phyloP scores from a whole-genome alignment of 2,329 filamentous ascomycete genomes.

The Thielaviopsis euricoi region DNA sequence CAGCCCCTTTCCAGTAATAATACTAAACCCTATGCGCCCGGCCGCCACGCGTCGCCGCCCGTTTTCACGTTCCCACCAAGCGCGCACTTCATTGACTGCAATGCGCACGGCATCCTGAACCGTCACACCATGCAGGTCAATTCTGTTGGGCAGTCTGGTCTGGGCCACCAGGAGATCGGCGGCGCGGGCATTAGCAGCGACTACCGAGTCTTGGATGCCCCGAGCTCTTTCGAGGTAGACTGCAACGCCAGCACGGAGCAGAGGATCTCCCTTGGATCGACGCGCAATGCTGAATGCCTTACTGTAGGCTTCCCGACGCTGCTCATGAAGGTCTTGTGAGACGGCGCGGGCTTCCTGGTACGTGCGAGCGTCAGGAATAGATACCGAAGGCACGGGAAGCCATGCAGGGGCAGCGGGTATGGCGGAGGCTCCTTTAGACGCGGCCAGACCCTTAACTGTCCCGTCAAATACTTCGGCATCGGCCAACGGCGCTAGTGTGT shows the following conservation, averaged over 20 bases:
- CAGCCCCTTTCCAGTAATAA: slow-evolving; percentile 66
- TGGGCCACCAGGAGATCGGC: slow-evolving; percentile 53
- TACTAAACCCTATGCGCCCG: slow-evolving; percentile 45
- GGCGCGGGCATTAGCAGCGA: slow-evolving; percentile 20
- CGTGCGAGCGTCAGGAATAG: neutral
- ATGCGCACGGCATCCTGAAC: slow-evolving; percentile 73
- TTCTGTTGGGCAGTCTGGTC: slow-evolving; percentile 29
- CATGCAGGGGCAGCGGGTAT: neutral
- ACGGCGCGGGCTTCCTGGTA: neutral
- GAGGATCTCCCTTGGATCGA: slow-evolving; percentile 46
- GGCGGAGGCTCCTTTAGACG: neutral
- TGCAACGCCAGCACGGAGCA: slow-evolving; percentile 59
- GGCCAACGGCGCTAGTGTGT: slow-evolving; percentile 22
- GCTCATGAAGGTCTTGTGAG: neutral
- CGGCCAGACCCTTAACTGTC: neutral
- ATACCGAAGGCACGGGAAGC: neutral
- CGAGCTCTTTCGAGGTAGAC: slow-evolving; percentile 60
- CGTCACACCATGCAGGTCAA: slow-evolving; percentile 73
- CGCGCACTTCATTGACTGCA: slow-evolving; percentile 44
- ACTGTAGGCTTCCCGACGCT: slow-evolving; percentile 13
- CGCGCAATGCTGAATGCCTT: slow-evolving; percentile 27
- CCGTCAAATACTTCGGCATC: slow-evolving; percentile 13
- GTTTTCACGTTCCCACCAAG: slow-evolving; percentile 48
- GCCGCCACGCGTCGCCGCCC: neutral
- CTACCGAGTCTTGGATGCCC: slow-evolving; percentile 32